Base-by-base conservation (phyloP, 768 basidiomycete genomes). In the Trametes villosa region DNA sequence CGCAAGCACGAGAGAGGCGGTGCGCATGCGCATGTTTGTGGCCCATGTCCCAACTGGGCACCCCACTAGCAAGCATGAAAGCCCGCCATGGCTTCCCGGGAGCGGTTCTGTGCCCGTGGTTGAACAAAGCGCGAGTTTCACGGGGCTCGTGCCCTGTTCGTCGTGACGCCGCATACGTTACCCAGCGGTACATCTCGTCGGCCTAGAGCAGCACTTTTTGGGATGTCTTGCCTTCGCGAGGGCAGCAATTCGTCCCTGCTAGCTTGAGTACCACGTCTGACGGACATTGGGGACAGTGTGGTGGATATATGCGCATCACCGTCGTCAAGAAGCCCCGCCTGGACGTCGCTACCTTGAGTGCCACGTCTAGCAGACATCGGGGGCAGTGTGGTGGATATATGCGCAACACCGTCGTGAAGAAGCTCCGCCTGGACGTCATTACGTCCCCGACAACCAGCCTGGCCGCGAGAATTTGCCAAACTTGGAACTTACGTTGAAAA, bases 401-500 rank as follows among this genome's bases (percentile, higher is more conserved):
- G 59, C 34, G 51, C 59, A 26, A 17, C 48, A 49, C 26, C 42
- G 54, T 62, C 30, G 48, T 34, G 42, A 55, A 20, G 45, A 50
- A 20, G 18, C 22, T 9, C 38, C 22, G 49, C 20, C 9, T 31
- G 18, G 41, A 42, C 26, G 49, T 17, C 59, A 44, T 44, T 27
- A 42, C 53, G 18, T 31, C 52, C 27, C 22, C 46, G 27, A 31
- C 54, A 12, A 44, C 18, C 18, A 15, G 20, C 24, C 17, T 13
- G 30, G 40, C 53, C 30, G 30, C 20, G n/a, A 13, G 26, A 30
- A 24, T 7, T 12, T 4, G 33, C 34, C 52, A 36, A 41, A 27
- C 13, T 20, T 31, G 20, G 42, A 9, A 73, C 86, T 77, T 75
- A 95, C 94, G 65, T 86, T 87, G 74, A 96, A 92, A 1, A 94